Evolutionary conservation across 2,329 filamentous ascomycete species (phyloP), one percentile per base, ranked within the genome.

Genomic region (Ceratocystis alfenasii): DNA sequence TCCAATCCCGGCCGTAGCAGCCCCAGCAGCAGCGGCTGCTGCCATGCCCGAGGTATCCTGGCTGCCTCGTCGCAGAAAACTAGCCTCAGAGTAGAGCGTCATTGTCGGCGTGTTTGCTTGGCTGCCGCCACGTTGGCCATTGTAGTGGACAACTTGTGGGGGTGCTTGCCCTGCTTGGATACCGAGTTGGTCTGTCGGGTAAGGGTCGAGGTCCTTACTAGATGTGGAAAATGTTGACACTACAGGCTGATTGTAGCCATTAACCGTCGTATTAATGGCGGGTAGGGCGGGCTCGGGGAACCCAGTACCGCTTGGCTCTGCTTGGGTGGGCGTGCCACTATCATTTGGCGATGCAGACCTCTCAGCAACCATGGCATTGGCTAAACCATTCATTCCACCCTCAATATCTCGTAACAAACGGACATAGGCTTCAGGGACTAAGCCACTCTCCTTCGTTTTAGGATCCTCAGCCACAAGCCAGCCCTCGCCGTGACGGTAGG

Each of bases 391-490:
- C 79, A 92, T 85, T 44, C 91, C 93, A 22, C 92, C 92, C 74
- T 96, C 91, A 65, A 97, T 96, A 72, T 97, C 91, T 61, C 91
- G 86, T 68, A 99, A 81, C 59, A 99, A 79, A 17, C 94, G 86
- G 53, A 99, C 94, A 73, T 97, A 99, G 75, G 95, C 92, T 75
- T 99, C 94, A 0, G 94, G 94, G 1, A 99, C 94, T 45, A 99
- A 81, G 0, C 94, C 94, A 72, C 90, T 95, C 76, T 99, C 94
- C 70, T 85, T 90, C 0, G 91, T 96, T 75, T 90, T 92, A 12
- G 93, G 92, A 72, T 99, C 94, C 76, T 96, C 90, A 3, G 94
- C 94, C 28, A 99, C 94, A 63, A 99, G 81, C 94, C 94, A 99
- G 65, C 94, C 94, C 76, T 97, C 91, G 17, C 93, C 93, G 73